A percentile compares a stretch with the other conserved stretches of the same genome.
Evolutionary conservation across 441 rosid species (phyloP).

Genomic region (Eugenia klotzschiana): DNA sequence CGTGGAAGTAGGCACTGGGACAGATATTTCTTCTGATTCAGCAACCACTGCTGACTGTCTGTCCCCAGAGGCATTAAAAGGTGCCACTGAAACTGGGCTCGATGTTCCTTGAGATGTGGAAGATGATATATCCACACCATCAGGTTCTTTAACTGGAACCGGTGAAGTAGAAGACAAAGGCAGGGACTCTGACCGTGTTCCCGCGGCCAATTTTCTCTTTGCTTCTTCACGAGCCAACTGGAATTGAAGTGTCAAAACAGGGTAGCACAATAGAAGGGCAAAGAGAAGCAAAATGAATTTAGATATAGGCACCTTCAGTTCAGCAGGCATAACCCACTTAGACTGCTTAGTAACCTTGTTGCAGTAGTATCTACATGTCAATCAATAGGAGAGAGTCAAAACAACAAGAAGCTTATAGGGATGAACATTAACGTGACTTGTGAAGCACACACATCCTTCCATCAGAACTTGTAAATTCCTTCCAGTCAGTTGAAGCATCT

Average conservation of each 20-base stretch:
- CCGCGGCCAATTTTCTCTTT: conserved; percentile 21
- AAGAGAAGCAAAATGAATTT: not conserved
- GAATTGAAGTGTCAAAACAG: conserved; percentile 3
- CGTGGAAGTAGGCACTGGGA: conserved; percentile 17
- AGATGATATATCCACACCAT: conserved; percentile 24
- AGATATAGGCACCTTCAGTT: conserved; percentile 38
- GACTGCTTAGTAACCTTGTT: conserved; percentile 63
- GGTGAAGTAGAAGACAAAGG: conserved; percentile 13
- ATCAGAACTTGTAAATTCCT: conserved; percentile 55
- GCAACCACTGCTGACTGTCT: conserved; percentile 17
- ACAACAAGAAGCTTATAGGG: conserved; percentile 2
- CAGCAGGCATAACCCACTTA: conserved; percentile 58
- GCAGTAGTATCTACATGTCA: conserved; percentile 44
- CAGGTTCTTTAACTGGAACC: conserved; percentile 18
- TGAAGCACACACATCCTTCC: conserved; percentile 45
- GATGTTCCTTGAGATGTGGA: conserved; percentile 15
- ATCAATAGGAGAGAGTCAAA: conserved; percentile 7
- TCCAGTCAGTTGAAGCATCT: conserved; percentile 71
- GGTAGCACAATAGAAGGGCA: not conserved
- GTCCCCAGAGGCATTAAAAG: conserved; percentile 14
- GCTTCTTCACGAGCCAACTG: conserved; percentile 61
- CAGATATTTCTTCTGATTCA: conserved; percentile 20
- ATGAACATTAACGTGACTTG: not conserved
- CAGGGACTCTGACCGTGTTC: conserved; percentile 22
- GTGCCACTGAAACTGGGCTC: conserved; percentile 24